Base-by-base conservation (phyloP, 2,329 filamentous ascomycete genomes). In the Ophiognomonia clavigignenti-juglandacearum region DNA sequence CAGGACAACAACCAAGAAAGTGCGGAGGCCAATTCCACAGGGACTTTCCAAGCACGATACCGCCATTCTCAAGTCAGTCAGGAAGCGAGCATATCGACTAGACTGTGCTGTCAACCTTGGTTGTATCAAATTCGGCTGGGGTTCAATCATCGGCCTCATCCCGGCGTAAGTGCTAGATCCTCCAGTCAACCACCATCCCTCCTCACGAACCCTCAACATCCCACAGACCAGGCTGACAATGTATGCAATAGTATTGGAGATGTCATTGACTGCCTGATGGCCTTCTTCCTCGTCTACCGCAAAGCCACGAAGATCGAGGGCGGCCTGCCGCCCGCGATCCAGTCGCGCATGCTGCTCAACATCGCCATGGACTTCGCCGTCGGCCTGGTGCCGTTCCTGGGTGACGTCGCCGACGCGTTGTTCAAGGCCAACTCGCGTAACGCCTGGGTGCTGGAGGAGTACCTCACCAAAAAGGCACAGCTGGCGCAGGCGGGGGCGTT, bases 71-170 rank as follows among this genome's bases (percentile, higher is more conserved):
- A 18, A 90, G 64, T n/a, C n/a, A n/a, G 74, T 77, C 48, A 92
- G 89, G 73, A 95, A 87, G 66, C 80, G 85, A 62, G 90, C 93
- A 27, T 95, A 96, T 67, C 78, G 82, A 31, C 79, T 96, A 22
- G 93, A 97, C 65, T 86, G 78, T 46, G 78, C 96, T 6, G 95
- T 92, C 71, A 90, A 80, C 60, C 80, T 88, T 61, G 80, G 86
- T 54, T 89, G 90, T 36, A 77, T 95, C 50, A 80, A 84, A 48
- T 91, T 97, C 61, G 93, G 93, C 45, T 96, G 90, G 89, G 82
- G 87, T 43, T 86, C 85, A 57, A 78, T 96, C 48, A 88, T 97
- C 58, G 93, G 85, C 13, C 62, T 97, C 7, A 66, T 97, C 45
- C 93, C 93, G 57, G 80, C 80, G 79, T 89, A 76, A 75, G 86